phyloP scores from a whole-genome alignment of 768 basidiomycete species.

The Mycena vulgaris region DNA sequence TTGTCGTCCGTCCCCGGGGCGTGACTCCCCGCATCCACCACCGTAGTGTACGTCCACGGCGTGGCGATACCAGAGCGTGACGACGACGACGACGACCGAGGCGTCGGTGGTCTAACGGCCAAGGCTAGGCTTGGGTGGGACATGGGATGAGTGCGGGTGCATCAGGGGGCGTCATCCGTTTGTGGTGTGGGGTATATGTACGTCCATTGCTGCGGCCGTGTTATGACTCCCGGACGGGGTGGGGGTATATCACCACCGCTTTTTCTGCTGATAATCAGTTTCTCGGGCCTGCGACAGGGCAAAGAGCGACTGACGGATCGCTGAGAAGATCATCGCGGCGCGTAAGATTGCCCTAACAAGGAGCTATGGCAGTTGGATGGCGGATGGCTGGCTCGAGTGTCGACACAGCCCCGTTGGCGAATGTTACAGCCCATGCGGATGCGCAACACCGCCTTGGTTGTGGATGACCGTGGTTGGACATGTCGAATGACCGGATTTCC shows the following conservation, averaged over 20 bases:
- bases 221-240: not conserved
- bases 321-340: not conserved
- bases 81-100: conserved; percentile 9
- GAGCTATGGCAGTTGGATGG: conserved; percentile 18
- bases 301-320: conserved; percentile 10
- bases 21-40: not conserved
- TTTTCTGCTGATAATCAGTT: conserved; percentile 9
- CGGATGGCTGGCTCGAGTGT: not conserved
- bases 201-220: not conserved
- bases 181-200: conserved; percentile 11
- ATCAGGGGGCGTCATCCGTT: not conserved
- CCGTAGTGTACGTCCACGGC: conserved; percentile 30
- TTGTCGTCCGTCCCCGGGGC: conserved; percentile 8
- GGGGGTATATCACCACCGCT: conserved; percentile 1
- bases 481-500: not conserved
- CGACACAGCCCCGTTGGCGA: conserved; percentile 8
- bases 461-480: not conserved
- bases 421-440: not conserved
- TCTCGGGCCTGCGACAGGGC: not conserved
- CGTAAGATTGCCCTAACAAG: not conserved
- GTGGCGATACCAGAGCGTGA: conserved; percentile 13
- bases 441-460: not conserved
- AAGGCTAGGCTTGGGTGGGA: not conserved
- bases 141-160: conserved; percentile 7
- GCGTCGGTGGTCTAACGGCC: conserved; percentile 19